phyloP scores from a whole-genome alignment of 768 basidiomycete genomes.

The Daedalea quercina region DNA sequence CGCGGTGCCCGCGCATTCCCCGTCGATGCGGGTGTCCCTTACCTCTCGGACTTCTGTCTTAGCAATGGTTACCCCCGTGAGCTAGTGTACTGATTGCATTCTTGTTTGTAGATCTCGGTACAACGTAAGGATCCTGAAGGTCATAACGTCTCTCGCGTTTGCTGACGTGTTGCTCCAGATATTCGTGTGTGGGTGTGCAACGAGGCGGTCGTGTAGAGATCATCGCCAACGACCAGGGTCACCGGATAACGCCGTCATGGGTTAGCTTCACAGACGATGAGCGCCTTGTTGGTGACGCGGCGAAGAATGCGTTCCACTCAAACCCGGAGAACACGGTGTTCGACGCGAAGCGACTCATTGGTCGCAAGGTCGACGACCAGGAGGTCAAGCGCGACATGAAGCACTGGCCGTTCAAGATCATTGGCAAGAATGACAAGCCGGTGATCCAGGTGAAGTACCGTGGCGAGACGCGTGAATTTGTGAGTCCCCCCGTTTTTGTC shows the following conservation, averaged over 20 bases:
- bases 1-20: too few species aligned
- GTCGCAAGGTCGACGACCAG: conserved; percentile 74
- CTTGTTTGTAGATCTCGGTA: conserved; percentile 69
- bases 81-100: conserved; percentile 9
- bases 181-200: conserved; percentile 80
- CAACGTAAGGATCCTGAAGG: conserved; percentile 42
- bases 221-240: conserved; percentile 49
- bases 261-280: conserved; percentile 55
- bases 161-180: conserved; percentile 39
- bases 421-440: conserved; percentile 78
- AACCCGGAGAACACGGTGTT: conserved; percentile 94
- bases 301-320: conserved; percentile 92
- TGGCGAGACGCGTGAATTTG: conserved; percentile 76
- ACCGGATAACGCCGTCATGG: conserved; percentile 60
- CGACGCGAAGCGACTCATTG: conserved; percentile 94
- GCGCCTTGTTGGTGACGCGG: conserved; percentile 83
- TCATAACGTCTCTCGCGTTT: background rate
- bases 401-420: conserved; percentile 86
- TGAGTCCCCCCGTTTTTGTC: conserved; percentile 32
- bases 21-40: too few species aligned
- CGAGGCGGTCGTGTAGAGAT: conserved; percentile 38
- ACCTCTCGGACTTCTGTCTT: too few species aligned
- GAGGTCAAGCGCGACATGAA: conserved; percentile 80
- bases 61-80: too few species aligned
- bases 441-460: conserved; percentile 72